Conservation (phyloP, 768 basidiomycete species). For the Clitopilus hobsonii region DNA sequence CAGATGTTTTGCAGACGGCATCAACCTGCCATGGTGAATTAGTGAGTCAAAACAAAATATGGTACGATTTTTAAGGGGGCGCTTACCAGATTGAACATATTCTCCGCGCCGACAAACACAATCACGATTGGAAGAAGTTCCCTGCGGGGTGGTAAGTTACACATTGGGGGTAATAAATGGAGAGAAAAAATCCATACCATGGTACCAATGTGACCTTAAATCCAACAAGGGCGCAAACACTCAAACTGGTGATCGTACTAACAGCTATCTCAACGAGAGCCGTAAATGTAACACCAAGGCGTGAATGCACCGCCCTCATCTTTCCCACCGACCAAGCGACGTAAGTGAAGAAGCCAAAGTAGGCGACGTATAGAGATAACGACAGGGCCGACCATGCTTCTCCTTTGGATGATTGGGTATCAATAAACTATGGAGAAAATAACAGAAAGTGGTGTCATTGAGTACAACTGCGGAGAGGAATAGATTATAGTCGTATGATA, state of each 20-base stretch:
- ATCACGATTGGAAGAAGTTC: conserved; percentile 90
- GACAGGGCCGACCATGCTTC: conserved; percentile 59
- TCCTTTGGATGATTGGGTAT: conserved; percentile 39
- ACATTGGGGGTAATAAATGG: not conserved
- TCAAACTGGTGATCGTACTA: conserved; percentile 90
- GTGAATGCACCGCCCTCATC: conserved; percentile 85
- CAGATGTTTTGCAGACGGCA: conserved; percentile 77
- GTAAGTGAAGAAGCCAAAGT: conserved; percentile 69
- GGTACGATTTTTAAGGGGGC: conserved; percentile 4
- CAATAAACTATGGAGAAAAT: conserved; percentile 42
- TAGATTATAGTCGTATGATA: not conserved
- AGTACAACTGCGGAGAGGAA: conserved; percentile 1
- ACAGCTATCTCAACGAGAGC: conserved; percentile 88
- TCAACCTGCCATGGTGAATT: conserved; percentile 54
- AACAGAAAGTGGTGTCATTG: conserved; percentile 8
- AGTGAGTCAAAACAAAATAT: conserved; percentile 19
- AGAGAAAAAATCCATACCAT: conserved; percentile 46
- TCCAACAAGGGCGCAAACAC: conserved; percentile 86
- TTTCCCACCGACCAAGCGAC: conserved; percentile 71
- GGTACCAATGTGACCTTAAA: conserved; percentile 89
- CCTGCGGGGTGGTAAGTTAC: conserved; percentile 41
- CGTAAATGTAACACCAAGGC: conserved; percentile 88
- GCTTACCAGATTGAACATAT: conserved; percentile 90
- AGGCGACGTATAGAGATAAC: conserved; percentile 70
- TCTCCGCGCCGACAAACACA: conserved; percentile 93